A percentile compares a stretch with the other conserved stretches of the same genome.
These are phyloP conservation scores for Paragyromitra xinjiangensis DNA, from an alignment of 495 filamentous ascomycete species.

Conservation along the genomic window DNA sequence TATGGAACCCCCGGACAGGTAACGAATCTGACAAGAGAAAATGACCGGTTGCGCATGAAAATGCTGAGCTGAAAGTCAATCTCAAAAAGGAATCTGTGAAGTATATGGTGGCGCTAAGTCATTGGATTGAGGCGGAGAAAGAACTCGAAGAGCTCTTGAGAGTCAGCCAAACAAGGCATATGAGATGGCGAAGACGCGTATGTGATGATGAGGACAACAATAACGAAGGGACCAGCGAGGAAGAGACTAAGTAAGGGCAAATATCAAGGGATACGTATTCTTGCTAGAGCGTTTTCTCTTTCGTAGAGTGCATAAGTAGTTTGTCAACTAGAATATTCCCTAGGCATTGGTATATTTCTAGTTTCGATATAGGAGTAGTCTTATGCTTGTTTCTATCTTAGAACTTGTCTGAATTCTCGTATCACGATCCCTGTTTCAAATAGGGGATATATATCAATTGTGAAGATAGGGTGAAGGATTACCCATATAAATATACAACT, in stretches of 20 bases:
- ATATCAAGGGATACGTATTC: neutral
- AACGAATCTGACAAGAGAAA: constrained; percentile 11
- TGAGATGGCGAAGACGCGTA: neutral
- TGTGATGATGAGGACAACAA: constrained; percentile 1
- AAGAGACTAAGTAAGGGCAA: neutral
- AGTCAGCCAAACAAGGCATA: neutral
- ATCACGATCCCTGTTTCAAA: no score
- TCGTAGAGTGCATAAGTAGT: no score
- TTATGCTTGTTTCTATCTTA: no score
- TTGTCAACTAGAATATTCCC: no score
- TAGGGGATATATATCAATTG: no score
- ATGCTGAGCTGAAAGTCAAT: constrained; percentile 4
- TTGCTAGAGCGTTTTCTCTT: no score
- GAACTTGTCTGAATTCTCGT: no score
- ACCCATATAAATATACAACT: no score
- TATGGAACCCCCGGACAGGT: constrained; percentile 2
- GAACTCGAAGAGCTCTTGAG: constrained; percentile 16
- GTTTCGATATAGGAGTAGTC: no score
- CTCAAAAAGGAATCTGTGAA: constrained; percentile 10
- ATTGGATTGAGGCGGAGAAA: constrained; percentile 24
- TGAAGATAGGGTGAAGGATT: no score
- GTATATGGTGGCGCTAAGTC: neutral
- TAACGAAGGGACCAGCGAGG: neutral
- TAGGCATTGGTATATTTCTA: no score
- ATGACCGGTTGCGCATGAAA: constrained; percentile 21